Evolutionary conservation across 1,284 basidiomycete species (phyloP).

Genomic region (Trichosporon coremiiforme): DNA sequence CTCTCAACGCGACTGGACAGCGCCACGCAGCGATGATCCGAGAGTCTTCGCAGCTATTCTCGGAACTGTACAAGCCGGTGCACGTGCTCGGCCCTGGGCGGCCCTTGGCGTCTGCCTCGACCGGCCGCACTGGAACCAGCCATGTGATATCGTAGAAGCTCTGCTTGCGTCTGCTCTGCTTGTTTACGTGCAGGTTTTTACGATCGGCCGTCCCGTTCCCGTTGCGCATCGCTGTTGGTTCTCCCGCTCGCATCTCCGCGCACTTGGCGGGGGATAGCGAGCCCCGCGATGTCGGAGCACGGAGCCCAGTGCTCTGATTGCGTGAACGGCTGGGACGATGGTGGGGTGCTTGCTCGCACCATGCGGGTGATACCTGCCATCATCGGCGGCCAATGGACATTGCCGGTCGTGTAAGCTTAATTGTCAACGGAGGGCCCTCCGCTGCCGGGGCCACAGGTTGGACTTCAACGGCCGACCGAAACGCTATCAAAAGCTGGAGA

Average conservation of each 20-base stretch:
- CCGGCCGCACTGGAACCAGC: background rate
- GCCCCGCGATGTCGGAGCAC: background rate
- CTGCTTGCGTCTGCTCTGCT: background rate
- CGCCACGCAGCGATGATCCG: background rate
- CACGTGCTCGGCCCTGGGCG: background rate
- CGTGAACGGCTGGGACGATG: no score
- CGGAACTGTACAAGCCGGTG: background rate
- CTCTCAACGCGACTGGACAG: background rate
- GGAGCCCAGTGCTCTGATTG: background rate
- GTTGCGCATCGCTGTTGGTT: background rate
- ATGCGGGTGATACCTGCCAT: no score
- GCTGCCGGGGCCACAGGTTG: no score
- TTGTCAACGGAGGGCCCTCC: no score
- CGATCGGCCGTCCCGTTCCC: background rate
- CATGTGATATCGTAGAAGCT: background rate
- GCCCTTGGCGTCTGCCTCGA: no score
- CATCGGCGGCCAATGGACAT: no score
- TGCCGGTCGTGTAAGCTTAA: no score
- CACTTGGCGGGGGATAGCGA: background rate
- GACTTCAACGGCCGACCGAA: no score
- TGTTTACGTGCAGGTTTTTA: no score
- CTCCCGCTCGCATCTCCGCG: background rate
- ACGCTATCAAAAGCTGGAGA: no score
- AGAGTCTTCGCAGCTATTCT: background rate
- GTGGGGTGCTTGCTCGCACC: no score